Conservation (phyloP, 805 yeast genomes). For the Starmerella bombi region DNA sequence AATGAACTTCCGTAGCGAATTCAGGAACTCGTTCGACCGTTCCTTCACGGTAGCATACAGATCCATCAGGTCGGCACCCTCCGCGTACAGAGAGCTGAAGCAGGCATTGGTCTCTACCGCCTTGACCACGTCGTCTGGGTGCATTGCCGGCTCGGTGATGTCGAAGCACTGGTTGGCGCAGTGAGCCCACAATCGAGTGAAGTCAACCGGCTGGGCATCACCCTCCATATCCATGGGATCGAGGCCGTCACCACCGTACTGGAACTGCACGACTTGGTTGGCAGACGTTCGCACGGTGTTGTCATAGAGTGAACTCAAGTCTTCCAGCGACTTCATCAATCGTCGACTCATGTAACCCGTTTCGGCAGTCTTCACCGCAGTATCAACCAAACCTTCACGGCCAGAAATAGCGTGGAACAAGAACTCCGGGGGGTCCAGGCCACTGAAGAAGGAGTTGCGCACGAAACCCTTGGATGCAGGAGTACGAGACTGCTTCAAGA, state of each 20-base stretch:
- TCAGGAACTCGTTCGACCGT: slow-evolving; percentile 48
- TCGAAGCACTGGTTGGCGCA: slow-evolving; percentile 60
- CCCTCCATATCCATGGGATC: slow-evolving; percentile 99
- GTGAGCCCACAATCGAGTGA: slow-evolving; percentile 89
- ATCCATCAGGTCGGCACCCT: slow-evolving; percentile 12
- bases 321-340: slow-evolving; percentile 94
- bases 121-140: slow-evolving; percentile 56
- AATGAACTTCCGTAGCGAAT: slow-evolving; percentile 57
- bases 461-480: slow-evolving; percentile 98
- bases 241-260: slow-evolving; percentile 96
- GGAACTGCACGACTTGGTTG: slow-evolving; percentile 93
- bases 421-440: slow-evolving; percentile 92
- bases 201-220: slow-evolving; percentile 91
- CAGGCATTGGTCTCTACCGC: slow-evolving; percentile 41
- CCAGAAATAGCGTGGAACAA: slow-evolving; percentile 98
- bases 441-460: slow-evolving; percentile 86
- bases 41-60: slow-evolving; percentile 48
- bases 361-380: slow-evolving; percentile 98
- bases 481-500: slow-evolving; percentile 86
- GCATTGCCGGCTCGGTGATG: slow-evolving; percentile 39
- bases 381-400: slow-evolving; percentile 97
- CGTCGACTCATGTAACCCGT: slow-evolving; percentile 98
- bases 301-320: slow-evolving; percentile 84
- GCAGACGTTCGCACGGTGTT: slow-evolving; percentile 89
- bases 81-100: slow-evolving; percentile 3